Base-by-base conservation (phyloP, 495 filamentous ascomycete species). In the Cryomyces minteri region DNA sequence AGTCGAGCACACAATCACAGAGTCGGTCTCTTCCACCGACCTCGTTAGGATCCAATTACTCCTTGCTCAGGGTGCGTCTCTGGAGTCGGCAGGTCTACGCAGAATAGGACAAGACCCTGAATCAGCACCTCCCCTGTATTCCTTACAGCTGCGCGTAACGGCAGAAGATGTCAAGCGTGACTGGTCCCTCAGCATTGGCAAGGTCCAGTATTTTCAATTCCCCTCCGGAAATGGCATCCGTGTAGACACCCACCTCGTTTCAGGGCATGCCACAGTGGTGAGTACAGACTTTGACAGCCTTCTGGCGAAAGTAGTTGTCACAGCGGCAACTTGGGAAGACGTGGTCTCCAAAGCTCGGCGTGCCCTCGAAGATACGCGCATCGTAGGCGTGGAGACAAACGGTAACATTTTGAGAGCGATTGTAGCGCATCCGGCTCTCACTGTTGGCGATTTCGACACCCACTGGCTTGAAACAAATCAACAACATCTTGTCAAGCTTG, bases 241-340 rank as follows among this genome's bases (percentile, higher is more conserved):
- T 30, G 59, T 77, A 2, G 75, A 78, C 46, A 75, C 67, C 4
- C 62, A 74, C 46, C 57, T 76, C 25, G 47, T 63, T 18, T 49
- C 57, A 40, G 56, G 57, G 18, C 61, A 61, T 8, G 43, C 64
- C 1, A 52, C 66, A 9, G 47, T 71, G 5, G 62, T 79, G 4
- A 67, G 69, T 7, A 58, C 72, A 0, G 67, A 76, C 31, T 79
- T 74, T 46, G 75, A 79, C 51, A 73, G 69, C 39, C 58, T 79
- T 0, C 51, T 79, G 0, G 74, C 73, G 8, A 79, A 79, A 48
- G 59, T 78, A n/a, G 73, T 79, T 39, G 61, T 79, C 43, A 74
- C 72, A 5, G 72, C 64, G 12, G 58, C 61, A 5, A 63, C 47
- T 8, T 77, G 72, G 70, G 53, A 67, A 14, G 67, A 65, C 32